Evolutionary conservation across 129 eudicot species (phyloP).

Genomic region (Arctium lappa): DNA sequence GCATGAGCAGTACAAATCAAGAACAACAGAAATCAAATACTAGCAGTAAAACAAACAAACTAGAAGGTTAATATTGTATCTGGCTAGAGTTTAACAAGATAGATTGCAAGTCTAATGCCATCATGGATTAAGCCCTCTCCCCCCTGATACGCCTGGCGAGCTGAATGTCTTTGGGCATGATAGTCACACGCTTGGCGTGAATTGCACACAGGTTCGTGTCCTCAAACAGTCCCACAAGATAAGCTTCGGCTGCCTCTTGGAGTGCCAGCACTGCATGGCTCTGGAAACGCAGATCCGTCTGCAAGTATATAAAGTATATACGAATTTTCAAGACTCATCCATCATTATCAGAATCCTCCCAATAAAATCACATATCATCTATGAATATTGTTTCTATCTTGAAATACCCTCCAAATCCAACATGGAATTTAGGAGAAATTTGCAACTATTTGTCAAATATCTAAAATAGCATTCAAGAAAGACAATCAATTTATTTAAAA

Average conservation of each 20-base stretch:
- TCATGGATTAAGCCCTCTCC: constrained; percentile 28
- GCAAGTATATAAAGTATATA: not conserved
- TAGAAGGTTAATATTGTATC: not conserved
- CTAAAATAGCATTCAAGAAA: not conserved
- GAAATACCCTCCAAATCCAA: not conserved
- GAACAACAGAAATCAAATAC: not conserved
- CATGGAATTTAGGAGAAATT: not conserved
- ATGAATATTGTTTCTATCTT: not conserved
- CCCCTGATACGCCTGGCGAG: constrained; percentile 49
- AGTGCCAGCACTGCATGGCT: constrained; percentile 53
- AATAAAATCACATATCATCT: not conserved
- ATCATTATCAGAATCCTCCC: not conserved
- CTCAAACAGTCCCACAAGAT: constrained; percentile 46
- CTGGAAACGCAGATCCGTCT: constrained; percentile 48
- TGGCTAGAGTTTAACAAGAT: not conserved
- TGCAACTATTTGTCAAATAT: not conserved
- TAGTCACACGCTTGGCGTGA: constrained; percentile 49
- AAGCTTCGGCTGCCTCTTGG: constrained; percentile 49
- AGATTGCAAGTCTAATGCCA: not conserved
- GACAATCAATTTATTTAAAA: not conserved
- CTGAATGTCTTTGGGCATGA: constrained; percentile 53
- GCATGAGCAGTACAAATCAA: not conserved
- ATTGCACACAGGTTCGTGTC: constrained; percentile 51
- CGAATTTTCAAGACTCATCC: not conserved
- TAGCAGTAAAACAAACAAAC: not conserved